These are phyloP conservation scores for Penicillium odoratum DNA, from an alignment of 495 filamentous ascomycete genomes.

Conservation along the genomic window DNA sequence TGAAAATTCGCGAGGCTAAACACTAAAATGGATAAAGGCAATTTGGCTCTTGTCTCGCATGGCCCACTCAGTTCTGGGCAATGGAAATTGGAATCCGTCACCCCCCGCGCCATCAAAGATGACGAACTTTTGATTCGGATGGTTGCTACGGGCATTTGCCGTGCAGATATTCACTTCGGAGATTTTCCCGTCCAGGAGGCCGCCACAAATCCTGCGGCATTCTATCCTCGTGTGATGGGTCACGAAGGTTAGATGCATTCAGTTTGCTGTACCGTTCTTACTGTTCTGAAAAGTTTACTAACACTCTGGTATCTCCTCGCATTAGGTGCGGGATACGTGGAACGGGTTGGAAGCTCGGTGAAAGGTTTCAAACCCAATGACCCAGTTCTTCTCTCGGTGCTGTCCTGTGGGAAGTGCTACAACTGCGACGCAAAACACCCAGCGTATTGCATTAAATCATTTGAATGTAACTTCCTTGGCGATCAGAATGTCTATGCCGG, in stretches of 20 bases:
- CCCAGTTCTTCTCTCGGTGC: constrained; percentile 46
- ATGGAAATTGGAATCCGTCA: too few relatives aligned
- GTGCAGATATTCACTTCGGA: background rate
- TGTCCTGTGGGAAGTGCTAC: constrained; percentile 29
- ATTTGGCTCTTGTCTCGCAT: too few relatives aligned
- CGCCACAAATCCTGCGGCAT: too few relatives aligned
- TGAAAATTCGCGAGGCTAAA: too few relatives aligned
- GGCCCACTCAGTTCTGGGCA: too few relatives aligned
- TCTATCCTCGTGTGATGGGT: background rate
- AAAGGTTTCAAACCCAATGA: constrained; percentile 42
- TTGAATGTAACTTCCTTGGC: constrained; percentile 44
- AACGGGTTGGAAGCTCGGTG: constrained; percentile 42
- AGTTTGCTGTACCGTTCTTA: background rate
- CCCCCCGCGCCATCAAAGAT: too few relatives aligned
- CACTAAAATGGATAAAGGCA: too few relatives aligned
- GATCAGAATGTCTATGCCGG: constrained; percentile 21
- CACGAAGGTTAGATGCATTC: background rate
- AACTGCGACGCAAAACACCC: constrained; percentile 21
- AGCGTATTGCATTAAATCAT: constrained; percentile 20
- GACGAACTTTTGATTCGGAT: background rate
- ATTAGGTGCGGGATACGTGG: constrained; percentile 47
- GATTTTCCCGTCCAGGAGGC: too few relatives aligned
- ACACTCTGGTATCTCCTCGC: background rate
- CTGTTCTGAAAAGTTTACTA: background rate
- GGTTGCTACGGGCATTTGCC: background rate